Base-by-base conservation (phyloP, 179 eudicot species). In the Dionaea muscipula region DNA sequence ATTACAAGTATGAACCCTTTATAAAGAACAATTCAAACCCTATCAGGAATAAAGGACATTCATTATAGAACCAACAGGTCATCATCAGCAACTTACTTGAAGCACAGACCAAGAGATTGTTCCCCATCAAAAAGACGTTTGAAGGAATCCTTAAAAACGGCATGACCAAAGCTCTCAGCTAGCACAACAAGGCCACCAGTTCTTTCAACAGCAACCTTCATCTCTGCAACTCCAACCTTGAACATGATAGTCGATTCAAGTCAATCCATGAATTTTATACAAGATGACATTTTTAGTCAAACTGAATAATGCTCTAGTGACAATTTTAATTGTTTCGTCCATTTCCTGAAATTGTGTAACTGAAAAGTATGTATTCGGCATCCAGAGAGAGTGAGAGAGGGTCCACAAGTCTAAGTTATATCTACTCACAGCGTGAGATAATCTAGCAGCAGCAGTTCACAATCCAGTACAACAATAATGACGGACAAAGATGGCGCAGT, bases 91-190 rank as follows among this genome's bases (percentile, higher is more conserved):
- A 84, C 94, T 75, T 75, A 91, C 95, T 84, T 84, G 64, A 75
- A 82, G 68, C 85, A 82, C 56, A 91, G 81, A 56, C 88, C 94
- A 44, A 91, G 85, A 48, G 95, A 91, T 61, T 84, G 91, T 52
- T 91, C 98, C 43, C 88, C 77, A 36, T 87, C 91, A 68, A 91
- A 91, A 56, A 84, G 78, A 47, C 80, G 94, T 68, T 75, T 87
- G 69, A 91, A 91, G 17, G 98, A 91, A 53, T 87, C 88, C 74
- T 87, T 91, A 62, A 91, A 91, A 44, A 91, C 98, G 33, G 95
- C 72, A 68, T 91, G 98, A 46, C 98, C 98, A 68, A 91, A 91
- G 75, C 98, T 91, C 75, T 91, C 98, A 45, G 98, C 78, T 33
- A 78, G 67, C 63, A 87, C 95, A 65, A 87, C 95, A 60, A 86